Evolutionary conservation across 1,284 basidiomycete species (phyloP), one percentile per base, ranked within the genome.

Genomic region (Rhizoctonia solani): DNA sequence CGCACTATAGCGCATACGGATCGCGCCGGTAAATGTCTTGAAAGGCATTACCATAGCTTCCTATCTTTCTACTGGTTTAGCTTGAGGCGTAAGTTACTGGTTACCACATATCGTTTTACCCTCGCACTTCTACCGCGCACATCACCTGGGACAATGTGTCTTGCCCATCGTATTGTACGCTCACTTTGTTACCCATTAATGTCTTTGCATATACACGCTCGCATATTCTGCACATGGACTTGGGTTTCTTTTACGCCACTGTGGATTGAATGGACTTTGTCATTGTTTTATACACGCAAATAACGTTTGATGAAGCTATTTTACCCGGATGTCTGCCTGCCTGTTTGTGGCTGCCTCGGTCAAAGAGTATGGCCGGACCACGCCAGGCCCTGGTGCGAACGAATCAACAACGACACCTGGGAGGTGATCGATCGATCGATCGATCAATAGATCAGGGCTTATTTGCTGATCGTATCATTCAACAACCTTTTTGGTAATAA

Each of bases 121-220:
- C 27, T 21, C 9, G 14, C 16, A 32, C 16, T 37, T 11, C 50
- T 37, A 49, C 34, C 29, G 39, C 32, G 25, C 50, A 54, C 61
- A 65, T 65, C 61, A 65, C 61, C 50, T 53, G 49, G 61, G 61
- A 54, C 61, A 65, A 46, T 34, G 19, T 37, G 23, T 54, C 37
- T 65, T 65, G 49, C 37, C 61, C 50, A 30, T 21, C 50, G 49
- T 65, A 65, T 65, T 65, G 61, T 65, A 65, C 41, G 30, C 50
- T 39, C 23, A 21, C 21, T 27, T 23, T 49, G 14, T 49, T 6
- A 49, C 46, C 23, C 46, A 49, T 23, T 21, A 21, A 4, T 44
- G 19, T 21, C 46, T 21, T 27, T 5, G 21, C 23, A 23, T 49
- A 49, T 49, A 21, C n/a, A 49, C 46, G 23, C 21, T 27, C 46